Conservation (phyloP, 2,329 filamentous ascomycete species). For the Aspergillus hortae region DNA sequence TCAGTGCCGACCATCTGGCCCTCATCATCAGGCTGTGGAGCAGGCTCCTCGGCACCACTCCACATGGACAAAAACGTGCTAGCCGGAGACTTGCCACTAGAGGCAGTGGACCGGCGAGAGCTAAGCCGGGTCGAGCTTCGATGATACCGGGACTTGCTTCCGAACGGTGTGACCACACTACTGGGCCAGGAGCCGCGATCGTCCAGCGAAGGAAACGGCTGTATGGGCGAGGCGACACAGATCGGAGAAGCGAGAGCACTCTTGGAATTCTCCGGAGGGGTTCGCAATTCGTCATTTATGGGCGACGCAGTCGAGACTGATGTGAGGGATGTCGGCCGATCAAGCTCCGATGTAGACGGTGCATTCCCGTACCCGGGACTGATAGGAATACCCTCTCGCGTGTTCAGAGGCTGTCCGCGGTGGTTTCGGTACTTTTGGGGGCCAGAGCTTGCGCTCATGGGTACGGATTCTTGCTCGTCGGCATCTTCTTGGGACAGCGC, state of each 20-base stretch:
- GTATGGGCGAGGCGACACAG: conserved; percentile 34
- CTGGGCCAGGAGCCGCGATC: conserved; percentile 41
- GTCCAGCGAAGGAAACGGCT: conserved; percentile 36
- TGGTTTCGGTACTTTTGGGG: conserved; percentile 20
- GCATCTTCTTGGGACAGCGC: conserved; percentile 34
- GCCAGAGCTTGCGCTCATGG: conserved; percentile 18
- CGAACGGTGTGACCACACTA: conserved; percentile 26
- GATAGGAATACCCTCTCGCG: conserved; percentile 20
- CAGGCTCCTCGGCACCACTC: conserved; percentile 39
- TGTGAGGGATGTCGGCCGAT: conserved; percentile 41
- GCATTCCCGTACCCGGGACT: conserved; percentile 21
- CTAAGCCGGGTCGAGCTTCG: conserved; percentile 31
- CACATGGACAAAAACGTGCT: conserved; percentile 57
- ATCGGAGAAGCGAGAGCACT: conserved; percentile 37
- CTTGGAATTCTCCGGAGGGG: conserved; percentile 36
- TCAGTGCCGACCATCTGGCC: conserved; percentile 64
- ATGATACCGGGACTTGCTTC: conserved; percentile 34
- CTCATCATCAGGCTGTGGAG: conserved; percentile 59
- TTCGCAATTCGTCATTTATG: conserved; percentile 37
- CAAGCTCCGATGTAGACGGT: conserved; percentile 24
- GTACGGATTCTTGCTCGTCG: conserved; percentile 12
- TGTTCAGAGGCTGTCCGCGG: conserved; percentile 21
- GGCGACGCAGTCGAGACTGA: conserved; percentile 44
- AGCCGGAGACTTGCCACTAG: conserved; percentile 55
- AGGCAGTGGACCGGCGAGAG: conserved; percentile 49